Percentiles rank a stretch among this genome's conserved stretches.
Conservation (phyloP, 257 asterid genomes). For the Forsythia suspensa region DNA sequence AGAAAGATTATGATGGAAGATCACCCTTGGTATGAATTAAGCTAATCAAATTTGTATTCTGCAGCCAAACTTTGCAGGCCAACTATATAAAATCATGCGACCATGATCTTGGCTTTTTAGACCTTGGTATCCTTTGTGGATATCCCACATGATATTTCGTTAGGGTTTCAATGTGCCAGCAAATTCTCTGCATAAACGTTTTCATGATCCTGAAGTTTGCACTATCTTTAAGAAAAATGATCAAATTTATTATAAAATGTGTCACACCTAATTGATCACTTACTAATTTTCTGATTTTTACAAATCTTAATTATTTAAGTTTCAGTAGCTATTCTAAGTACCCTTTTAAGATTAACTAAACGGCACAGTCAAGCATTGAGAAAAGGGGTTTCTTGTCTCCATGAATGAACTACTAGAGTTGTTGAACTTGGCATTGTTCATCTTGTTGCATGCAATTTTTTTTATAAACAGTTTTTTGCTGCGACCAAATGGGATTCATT, state of each 20-base stretch:
- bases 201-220: neutral
- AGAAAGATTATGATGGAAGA: slow-evolving; percentile 84
- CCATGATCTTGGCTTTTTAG: neutral
- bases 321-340: neutral
- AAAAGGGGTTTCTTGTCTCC: neutral
- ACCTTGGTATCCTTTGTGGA: neutral
- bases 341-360: neutral
- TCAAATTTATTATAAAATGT: neutral
- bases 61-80: neutral
- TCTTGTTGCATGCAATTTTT: neutral
- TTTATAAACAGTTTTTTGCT: neutral
- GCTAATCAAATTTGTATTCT: neutral
- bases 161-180: neutral
- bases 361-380: neutral
- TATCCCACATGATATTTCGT: neutral
- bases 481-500: no score
- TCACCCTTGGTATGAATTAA: slow-evolving; percentile 65
- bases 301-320: neutral
- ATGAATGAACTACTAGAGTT: neutral
- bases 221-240: neutral
- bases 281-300: neutral
- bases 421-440: neutral
- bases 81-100: neutral
- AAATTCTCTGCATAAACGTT: neutral
- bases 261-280: neutral